phyloP scores from a whole-genome alignment of 441 rosid genomes.

The Sinapis alba region DNA sequence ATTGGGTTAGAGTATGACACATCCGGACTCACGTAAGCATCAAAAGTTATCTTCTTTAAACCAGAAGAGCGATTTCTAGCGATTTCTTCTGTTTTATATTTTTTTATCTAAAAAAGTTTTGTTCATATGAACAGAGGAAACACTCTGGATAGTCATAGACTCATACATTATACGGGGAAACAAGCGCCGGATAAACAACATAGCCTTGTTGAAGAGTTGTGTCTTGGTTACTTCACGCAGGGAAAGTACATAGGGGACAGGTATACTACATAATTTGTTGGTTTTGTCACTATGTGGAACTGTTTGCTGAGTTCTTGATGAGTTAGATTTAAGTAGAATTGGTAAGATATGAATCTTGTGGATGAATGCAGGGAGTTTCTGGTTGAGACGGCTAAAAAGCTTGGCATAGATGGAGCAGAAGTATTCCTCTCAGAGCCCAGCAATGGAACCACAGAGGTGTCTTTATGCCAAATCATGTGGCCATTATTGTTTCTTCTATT shows the following conservation, averaged over 20 bases:
- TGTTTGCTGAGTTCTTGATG: slow-evolving; percentile 5
- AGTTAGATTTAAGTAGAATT: neutral
- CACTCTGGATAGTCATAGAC: slow-evolving; percentile 87
- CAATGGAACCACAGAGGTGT: slow-evolving; percentile 70
- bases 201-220: slow-evolving; percentile 72
- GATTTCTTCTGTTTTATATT: slow-evolving; percentile 5
- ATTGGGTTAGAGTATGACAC: slow-evolving; percentile 41
- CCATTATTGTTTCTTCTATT: neutral
- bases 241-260: slow-evolving; percentile 82
- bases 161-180: slow-evolving; percentile 68
- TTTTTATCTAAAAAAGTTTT: slow-evolving; percentile 19
- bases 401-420: slow-evolving; percentile 80
- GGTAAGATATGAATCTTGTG: neutral
- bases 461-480: neutral
- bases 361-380: slow-evolving; percentile 68
- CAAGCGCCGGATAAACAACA: slow-evolving; percentile 70
- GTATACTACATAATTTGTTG: slow-evolving; percentile 32
- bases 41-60: neutral
- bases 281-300: neutral
- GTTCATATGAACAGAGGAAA: slow-evolving; percentile 63
- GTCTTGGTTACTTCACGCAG: slow-evolving; percentile 83
- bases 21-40: slow-evolving; percentile 40
- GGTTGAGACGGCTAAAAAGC: slow-evolving; percentile 70
- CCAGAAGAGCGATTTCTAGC: neutral
- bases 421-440: slow-evolving; percentile 73